Evolutionary conservation across 345 rosid species (phyloP).

Genomic region (Gossypium rotundifolium): DNA sequence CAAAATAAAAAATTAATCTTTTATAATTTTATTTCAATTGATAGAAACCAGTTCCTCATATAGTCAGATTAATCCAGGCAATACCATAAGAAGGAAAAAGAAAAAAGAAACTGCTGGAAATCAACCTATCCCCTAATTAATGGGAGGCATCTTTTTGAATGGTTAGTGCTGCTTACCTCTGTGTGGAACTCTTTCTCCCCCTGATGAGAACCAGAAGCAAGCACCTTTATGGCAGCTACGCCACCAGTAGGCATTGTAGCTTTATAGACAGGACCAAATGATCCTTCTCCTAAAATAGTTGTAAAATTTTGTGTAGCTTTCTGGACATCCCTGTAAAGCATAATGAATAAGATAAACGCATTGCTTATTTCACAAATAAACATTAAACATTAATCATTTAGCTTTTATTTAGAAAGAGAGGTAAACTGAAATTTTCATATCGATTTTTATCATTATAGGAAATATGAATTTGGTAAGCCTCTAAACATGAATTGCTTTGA

Average conservation of each 20-base stretch:
- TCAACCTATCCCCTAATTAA: not conserved
- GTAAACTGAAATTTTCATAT: not conserved
- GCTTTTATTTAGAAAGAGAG: not conserved
- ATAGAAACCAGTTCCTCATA: not conserved
- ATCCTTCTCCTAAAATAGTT: constrained; percentile 77
- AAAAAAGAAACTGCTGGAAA: not conserved
- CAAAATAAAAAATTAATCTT: not conserved
- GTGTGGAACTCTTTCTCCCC: constrained; percentile 94
- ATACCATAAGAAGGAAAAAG: not conserved
- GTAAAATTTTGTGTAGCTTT: constrained; percentile 88
- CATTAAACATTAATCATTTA: not conserved
- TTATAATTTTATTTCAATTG: no score
- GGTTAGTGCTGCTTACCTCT: constrained; percentile 46
- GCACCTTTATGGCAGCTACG: constrained; percentile 80
- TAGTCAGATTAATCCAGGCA: not conserved
- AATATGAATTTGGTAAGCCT: not conserved
- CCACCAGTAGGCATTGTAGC: constrained; percentile 64
- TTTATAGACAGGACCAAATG: constrained; percentile 93
- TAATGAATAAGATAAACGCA: not conserved
- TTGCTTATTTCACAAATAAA: not conserved
- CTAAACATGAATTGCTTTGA: not conserved
- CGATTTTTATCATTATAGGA: not conserved
- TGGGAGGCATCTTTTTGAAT: not conserved
- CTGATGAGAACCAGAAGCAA: constrained; percentile 81
- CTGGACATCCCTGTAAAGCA: constrained; percentile 71